Conservation (phyloP, 164 flowering plant species). For the Vitis vinifera region ASM3070453v1 NC_081818.1:14793001-14793500, state of each 20-base stretch:
- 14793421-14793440: no score
- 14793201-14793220: constrained; percentile 81
- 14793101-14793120: no score
- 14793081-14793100: constrained; percentile 33
- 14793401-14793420: no score
- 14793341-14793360: no score
- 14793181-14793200: constrained; percentile 68
- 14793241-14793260: constrained; percentile 80
- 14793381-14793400: no score
- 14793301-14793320: constrained; percentile 39
- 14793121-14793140: background rate
- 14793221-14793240: constrained; percentile 73
- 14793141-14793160: background rate
- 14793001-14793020: constrained; percentile 49
- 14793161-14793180: constrained; percentile 10
- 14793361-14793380: no score
- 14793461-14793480: no score
- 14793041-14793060: constrained; percentile 72
- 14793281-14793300: constrained; percentile 72
- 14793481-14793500: no score
- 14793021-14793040: constrained; percentile 53
- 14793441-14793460: no score
- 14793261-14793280: constrained; percentile 73
- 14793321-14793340: no score
- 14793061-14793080: constrained; percentile 84